Evolutionary conservation across 2,329 filamentous ascomycete genomes (phyloP).

Genomic region (Colletotrichum euphorbiae): DNA sequence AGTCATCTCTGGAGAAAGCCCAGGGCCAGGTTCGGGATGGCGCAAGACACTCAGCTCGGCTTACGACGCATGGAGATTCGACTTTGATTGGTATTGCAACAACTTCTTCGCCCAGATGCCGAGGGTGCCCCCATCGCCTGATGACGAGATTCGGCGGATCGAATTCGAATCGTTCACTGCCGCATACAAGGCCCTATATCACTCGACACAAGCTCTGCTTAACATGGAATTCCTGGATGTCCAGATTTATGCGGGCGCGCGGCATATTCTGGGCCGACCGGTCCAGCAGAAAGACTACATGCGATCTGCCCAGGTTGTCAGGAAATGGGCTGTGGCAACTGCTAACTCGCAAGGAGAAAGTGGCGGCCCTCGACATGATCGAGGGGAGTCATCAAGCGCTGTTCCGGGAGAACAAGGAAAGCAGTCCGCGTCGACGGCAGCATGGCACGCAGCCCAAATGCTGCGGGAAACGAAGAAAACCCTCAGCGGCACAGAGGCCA

Average conservation of each 20-base stretch:
- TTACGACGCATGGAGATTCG: slow-evolving; percentile 68
- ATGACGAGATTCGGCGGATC: slow-evolving; percentile 33
- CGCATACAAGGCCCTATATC: slow-evolving; percentile 67
- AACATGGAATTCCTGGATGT: slow-evolving; percentile 70
- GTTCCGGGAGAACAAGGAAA: background rate
- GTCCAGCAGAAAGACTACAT: slow-evolving; percentile 63
- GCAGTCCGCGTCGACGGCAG: slow-evolving; percentile 54
- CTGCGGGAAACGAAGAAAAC: slow-evolving; percentile 61
- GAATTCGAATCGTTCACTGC: slow-evolving; percentile 61
- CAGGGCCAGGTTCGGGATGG: slow-evolving; percentile 55
- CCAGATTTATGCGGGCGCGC: slow-evolving; percentile 70
- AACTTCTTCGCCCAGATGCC: slow-evolving; percentile 45
- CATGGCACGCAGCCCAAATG: slow-evolving; percentile 66
- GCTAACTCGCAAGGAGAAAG: background rate
- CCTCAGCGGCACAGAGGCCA: slow-evolving; percentile 62
- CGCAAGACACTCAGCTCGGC: slow-evolving; percentile 62
- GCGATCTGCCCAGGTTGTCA: slow-evolving; percentile 62
- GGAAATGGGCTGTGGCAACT: slow-evolving; percentile 57
- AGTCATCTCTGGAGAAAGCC: slow-evolving; percentile 45
- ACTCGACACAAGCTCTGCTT: slow-evolving; percentile 67
- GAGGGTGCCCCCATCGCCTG: slow-evolving; percentile 24
- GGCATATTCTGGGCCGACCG: slow-evolving; percentile 67
- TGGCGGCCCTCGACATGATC: background rate
- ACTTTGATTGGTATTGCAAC: slow-evolving; percentile 65
- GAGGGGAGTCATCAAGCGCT: background rate